These are phyloP conservation scores for Pyrrhoderma noxium DNA, from an alignment of 1,284 basidiomycete genomes.

Conservation along the genomic window DNA sequence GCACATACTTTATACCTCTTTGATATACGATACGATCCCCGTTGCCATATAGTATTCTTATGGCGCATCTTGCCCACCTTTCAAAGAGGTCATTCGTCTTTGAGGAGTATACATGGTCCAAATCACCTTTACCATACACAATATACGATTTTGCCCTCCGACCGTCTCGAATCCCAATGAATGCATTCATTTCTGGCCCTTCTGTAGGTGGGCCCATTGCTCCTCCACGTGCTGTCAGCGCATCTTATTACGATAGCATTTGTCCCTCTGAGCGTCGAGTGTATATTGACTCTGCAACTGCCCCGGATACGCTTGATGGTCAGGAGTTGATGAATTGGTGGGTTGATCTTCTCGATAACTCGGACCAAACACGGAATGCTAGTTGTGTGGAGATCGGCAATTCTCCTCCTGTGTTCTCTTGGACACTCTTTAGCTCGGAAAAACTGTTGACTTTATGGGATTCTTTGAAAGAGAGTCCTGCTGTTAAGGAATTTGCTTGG, in stretches of 20 bases:
- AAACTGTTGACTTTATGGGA: conserved; percentile 9
- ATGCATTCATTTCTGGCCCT: conserved; percentile 29
- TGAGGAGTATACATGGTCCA: conserved; percentile 20
- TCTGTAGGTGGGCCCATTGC: conserved; percentile 32
- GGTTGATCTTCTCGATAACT: conserved; percentile 27
- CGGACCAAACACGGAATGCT: conserved; percentile 23
- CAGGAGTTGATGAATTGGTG: conserved; percentile 29
- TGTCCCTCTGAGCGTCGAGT: conserved; percentile 29
- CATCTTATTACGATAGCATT: conserved; percentile 31
- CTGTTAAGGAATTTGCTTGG: conserved; percentile 47
- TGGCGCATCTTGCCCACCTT: conserved; percentile 22
- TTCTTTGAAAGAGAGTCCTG: conserved; percentile 35
- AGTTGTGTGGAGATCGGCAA: conserved; percentile 29
- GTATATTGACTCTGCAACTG: conserved; percentile 21
- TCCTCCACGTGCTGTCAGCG: conserved; percentile 29
- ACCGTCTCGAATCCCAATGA: conserved; percentile 19
- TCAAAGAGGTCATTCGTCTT: conserved; percentile 24
- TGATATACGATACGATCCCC: neutral
- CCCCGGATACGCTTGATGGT: conserved; percentile 20
- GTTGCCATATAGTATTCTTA: conserved; percentile 5
- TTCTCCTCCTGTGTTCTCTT: conserved; percentile 19
- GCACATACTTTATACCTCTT: conserved; percentile 27
- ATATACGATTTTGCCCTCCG: conserved; percentile 25
- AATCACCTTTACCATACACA: conserved; percentile 29
- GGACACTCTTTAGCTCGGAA: conserved; percentile 28